phyloP scores from a whole-genome alignment of 768 basidiomycete species.

The Leccinellum rugosiceps region DNA sequence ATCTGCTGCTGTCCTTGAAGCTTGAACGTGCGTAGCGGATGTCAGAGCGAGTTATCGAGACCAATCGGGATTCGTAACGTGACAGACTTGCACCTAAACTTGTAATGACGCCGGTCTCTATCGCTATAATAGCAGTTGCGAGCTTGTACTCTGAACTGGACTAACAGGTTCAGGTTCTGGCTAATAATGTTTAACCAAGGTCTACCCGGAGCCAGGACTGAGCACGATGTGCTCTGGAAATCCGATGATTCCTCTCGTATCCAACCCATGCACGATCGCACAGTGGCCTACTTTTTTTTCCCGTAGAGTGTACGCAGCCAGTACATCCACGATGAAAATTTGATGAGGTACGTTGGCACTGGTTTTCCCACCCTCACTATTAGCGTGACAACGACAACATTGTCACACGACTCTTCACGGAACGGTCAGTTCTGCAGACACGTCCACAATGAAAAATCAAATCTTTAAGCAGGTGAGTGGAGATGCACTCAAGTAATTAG shows the following conservation, averaged over 20 bases:
- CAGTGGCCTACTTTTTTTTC: slow-evolving; percentile 6
- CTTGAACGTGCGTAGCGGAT: neutral
- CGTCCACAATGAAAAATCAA: too few relatives aligned
- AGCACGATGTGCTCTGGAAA: neutral
- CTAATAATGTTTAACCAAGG: neutral
- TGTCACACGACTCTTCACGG: too few relatives aligned
- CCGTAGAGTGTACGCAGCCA: too few relatives aligned
- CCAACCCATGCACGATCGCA: slow-evolving; percentile 11
- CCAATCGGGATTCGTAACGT: neutral
- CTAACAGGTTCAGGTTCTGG: neutral
- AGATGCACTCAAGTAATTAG: too few relatives aligned
- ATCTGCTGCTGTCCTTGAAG: slow-evolving; percentile 8
- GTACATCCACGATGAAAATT: too few relatives aligned
- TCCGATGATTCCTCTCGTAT: neutral
- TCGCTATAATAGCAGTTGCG: neutral
- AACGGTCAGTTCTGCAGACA: too few relatives aligned
- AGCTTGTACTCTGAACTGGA: neutral
- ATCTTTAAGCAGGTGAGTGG: too few relatives aligned
- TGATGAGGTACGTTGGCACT: too few relatives aligned
- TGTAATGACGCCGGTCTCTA: neutral
- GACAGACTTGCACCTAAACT: too few relatives aligned
- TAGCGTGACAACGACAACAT: too few relatives aligned
- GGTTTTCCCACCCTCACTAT: too few relatives aligned
- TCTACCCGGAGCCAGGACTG: too few relatives aligned
- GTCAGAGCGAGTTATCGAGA: neutral